phyloP scores from a whole-genome alignment of 805 yeast genomes.

The Sugiyamaella americana region DNA sequence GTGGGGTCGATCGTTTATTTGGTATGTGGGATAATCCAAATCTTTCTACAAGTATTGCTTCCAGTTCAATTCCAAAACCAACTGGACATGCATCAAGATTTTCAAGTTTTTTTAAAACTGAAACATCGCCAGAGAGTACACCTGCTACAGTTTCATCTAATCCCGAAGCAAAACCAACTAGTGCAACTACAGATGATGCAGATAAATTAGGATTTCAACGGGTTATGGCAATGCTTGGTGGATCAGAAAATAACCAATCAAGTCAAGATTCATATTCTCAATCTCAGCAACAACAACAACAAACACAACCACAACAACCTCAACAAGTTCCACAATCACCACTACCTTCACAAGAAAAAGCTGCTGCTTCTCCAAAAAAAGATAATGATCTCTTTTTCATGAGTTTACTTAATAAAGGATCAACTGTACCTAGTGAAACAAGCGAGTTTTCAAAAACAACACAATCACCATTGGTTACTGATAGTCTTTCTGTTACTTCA shows the following conservation, averaged over 20 bases:
- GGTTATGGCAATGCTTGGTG: constrained; percentile 28
- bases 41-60: neutral
- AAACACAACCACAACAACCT: too few relatives aligned
- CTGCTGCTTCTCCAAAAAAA: neutral
- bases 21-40: constrained; percentile 15
- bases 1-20: constrained; percentile 21
- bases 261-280: constrained; percentile 2
- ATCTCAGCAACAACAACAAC: constrained; percentile 7
- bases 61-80: neutral
- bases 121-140: neutral
- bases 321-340: constrained; percentile 2
- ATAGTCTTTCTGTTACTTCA: neutral
- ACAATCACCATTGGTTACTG: neutral
- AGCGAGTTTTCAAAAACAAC: too few relatives aligned
- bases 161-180: neutral
- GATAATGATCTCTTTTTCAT: constrained; percentile 22
- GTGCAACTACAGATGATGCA: constrained; percentile 11
- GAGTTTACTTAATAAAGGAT: constrained; percentile 22
- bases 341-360: neutral
- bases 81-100: constrained; percentile 16
- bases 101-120: constrained; percentile 17
- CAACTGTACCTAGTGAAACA: neutral
- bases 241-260: neutral
- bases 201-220: constrained; percentile 31
- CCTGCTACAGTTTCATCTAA: neutral